Evolutionary conservation across 164 flowering plant genomes (phyloP).

Genomic region (Chimonanthus salicifolius): DNA sequence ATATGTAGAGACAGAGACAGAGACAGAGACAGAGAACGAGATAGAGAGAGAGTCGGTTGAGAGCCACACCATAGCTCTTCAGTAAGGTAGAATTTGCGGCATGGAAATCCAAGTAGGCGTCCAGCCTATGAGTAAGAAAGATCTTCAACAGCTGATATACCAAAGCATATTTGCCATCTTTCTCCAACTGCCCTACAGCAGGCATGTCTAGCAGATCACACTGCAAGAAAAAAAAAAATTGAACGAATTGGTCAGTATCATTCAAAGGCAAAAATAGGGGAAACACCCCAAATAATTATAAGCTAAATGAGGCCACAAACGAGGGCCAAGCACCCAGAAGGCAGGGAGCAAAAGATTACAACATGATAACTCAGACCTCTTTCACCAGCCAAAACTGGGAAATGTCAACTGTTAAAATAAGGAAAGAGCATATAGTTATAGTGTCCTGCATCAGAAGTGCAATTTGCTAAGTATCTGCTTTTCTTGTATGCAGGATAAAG

Average conservation of each 20-base stretch:
- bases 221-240: conserved; percentile 34
- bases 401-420: too few relatives aligned
- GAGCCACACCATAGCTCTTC: conserved; percentile 58
- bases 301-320: background rate
- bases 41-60: background rate
- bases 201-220: conserved; percentile 91
- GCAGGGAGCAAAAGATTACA: too few relatives aligned
- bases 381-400: too few relatives aligned
- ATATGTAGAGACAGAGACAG: background rate
- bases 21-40: background rate
- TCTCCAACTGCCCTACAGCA: conserved; percentile 84
- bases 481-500: background rate
- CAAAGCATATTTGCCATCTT: conserved; percentile 61
- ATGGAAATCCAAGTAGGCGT: conserved; percentile 75
- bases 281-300: too few relatives aligned
- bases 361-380: too few relatives aligned
- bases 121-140: conserved; percentile 72
- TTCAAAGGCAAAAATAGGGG: background rate
- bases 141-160: conserved; percentile 83
- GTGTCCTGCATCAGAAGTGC: too few relatives aligned
- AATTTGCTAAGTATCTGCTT: too few relatives aligned
- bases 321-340: background rate
- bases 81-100: conserved; percentile 64
- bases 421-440: too few relatives aligned
- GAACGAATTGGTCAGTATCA: background rate